Base-by-base conservation (phyloP, 1,284 basidiomycete genomes). In the Schizophyllum amplum region DNA sequence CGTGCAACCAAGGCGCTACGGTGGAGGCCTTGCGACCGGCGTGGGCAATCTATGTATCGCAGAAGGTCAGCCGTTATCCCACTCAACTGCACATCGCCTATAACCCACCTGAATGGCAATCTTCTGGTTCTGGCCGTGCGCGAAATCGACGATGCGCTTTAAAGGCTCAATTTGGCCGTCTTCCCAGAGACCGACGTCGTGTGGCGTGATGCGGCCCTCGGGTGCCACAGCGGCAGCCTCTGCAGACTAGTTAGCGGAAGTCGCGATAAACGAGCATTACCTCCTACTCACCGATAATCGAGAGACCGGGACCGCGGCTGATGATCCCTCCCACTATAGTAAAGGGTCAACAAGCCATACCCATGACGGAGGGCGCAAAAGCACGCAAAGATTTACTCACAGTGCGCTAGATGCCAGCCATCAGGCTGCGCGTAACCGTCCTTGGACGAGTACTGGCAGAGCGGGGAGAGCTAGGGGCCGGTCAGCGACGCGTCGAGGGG, bases 11-110 rank as follows among this genome's bases (percentile, higher is more conserved):
- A 0, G 85, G 83, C 1, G 81, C 75, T 11, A 74, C 62, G 0
- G 74, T 78, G 7, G 79, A 80, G 0, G 84, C 84, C 70, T 93
- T 93, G 24, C 90, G 74, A 0, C 91, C 91, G 0, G 88, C 89
- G 65, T 94, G 92, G 0, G 82, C 83, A 15, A 95, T 78, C 48
- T 50, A 50, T 11, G 11, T 3, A 21, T 9, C 2, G 48, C 20
- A 50, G 48, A n/a, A 5, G 27, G 6, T 5, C 5, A 49, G 47
- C 17, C n/a, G 47, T 23, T 7, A 23, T 49, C 22, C 47, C 5
- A 23, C 5, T 49, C 7, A 13, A 5, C 6, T 33, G 5, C 5
- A 49, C 22, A 49, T 6, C 5, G 47, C 47, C 7, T 6, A 33
- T 33, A 6, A 49, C 22, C 15, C 24, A 50, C 48, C 69, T 95